phyloP scores from a whole-genome alignment of 2,329 filamentous ascomycete genomes.

The Malbranchea zuffiana region DNA sequence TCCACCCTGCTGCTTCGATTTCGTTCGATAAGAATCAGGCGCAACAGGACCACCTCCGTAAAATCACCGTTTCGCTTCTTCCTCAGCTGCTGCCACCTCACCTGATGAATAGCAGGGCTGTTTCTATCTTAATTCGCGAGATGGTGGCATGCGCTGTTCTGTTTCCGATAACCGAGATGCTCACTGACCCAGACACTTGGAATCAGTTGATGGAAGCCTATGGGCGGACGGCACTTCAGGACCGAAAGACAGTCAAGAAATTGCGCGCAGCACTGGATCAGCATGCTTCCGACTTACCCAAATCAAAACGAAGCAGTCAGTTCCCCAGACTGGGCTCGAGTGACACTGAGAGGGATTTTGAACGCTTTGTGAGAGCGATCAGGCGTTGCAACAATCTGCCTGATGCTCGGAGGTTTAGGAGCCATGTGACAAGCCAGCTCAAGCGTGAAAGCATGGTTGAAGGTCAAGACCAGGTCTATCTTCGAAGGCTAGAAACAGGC shows the following conservation, averaged over 20 bases:
- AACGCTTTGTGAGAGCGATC: constrained; percentile 84
- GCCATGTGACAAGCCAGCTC: constrained; percentile 81
- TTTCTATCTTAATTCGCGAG: constrained; percentile 72
- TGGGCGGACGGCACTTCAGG: constrained; percentile 76
- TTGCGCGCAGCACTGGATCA: constrained; percentile 85
- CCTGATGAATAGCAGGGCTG: constrained; percentile 67
- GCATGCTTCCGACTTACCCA: constrained; percentile 74
- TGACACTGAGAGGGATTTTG: constrained; percentile 86
- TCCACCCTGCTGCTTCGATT: constrained; percentile 77
- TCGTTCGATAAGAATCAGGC: constrained; percentile 72
- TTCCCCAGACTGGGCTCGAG: constrained; percentile 71
- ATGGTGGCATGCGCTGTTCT: constrained; percentile 89
- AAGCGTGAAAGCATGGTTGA: constrained; percentile 72
- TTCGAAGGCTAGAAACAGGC: constrained; percentile 82
- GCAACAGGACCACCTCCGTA: constrained; percentile 80
- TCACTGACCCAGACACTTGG: constrained; percentile 93
- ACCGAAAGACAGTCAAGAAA: constrained; percentile 87
- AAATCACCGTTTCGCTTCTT: constrained; percentile 59
- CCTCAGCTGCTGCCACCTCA: constrained; percentile 62
- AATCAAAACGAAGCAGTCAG: constrained; percentile 50
- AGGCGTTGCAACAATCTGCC: constrained; percentile 82
- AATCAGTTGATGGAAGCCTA: constrained; percentile 91
- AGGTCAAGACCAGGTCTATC: constrained; percentile 71
- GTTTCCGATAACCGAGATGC: constrained; percentile 63
- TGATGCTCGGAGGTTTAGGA: constrained; percentile 83